These are phyloP conservation scores for Cinnamomum chago DNA, from an alignment of 164 flowering plant genomes.

Conservation along the genomic window DNA sequence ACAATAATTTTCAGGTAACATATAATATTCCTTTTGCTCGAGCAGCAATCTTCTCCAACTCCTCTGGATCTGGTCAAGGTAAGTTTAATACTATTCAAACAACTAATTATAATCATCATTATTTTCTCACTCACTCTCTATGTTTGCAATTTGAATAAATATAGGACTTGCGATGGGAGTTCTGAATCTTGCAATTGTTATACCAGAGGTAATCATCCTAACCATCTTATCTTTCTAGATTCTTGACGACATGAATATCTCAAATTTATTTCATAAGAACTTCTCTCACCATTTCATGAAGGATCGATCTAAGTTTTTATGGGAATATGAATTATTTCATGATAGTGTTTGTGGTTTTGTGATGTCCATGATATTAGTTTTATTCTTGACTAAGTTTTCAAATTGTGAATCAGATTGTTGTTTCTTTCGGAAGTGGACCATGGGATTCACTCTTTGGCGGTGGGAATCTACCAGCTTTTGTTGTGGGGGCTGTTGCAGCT, in stretches of 20 bases:
- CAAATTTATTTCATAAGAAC: too few relatives aligned
- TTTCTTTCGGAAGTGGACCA: conserved; percentile 57
- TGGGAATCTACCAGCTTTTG: conserved; percentile 65
- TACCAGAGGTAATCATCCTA: conserved; percentile 8
- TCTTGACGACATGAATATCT: too few relatives aligned
- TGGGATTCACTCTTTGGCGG: conserved; percentile 66
- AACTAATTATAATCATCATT: neutral
- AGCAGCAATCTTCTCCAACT: conserved; percentile 8
- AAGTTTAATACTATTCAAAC: neutral
- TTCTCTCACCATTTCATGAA: too few relatives aligned
- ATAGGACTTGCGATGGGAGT: conserved; percentile 12
- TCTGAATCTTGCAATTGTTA: conserved; percentile 7
- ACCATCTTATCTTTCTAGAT: neutral
- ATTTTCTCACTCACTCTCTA: neutral
- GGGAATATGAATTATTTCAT: too few relatives aligned
- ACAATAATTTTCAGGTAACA: conserved; percentile 1
- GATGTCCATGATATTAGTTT: neutral
- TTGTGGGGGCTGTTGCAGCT: conserved; percentile 54
- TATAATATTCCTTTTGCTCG: conserved; percentile 10
- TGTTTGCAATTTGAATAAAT: neutral
- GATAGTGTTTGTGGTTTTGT: too few relatives aligned
- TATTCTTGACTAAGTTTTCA: neutral
- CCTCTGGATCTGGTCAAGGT: conserved; percentile 8
- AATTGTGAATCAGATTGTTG: conserved; percentile 40
- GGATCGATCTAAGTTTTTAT: too few relatives aligned